Base-by-base conservation (phyloP, 768 basidiomycete species). In the Tremella mesenterica region DNA sequence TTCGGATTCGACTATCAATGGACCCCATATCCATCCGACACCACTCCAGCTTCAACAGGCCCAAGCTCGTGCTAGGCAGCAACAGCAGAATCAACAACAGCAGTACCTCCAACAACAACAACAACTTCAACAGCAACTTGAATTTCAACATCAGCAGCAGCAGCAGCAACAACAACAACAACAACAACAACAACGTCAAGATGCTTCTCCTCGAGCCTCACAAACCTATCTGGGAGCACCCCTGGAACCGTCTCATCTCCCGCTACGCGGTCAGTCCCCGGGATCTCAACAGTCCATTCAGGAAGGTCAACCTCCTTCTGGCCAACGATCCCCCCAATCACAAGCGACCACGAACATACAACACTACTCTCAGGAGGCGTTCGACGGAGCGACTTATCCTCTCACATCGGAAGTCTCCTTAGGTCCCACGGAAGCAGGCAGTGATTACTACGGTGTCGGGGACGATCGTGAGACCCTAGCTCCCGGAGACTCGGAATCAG, bases 1-100 rank as follows among this genome's bases (percentile, higher is more conserved):
- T 0, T 61, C 63, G 6, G 63, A 64, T 39, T 57, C 53, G 16
- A 34, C 56, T 8, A 52, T 56, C 4, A 49, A 57, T 36, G 50
- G 54, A 34, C 53, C 52, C 29, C 57, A 45, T 18, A 39, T 28
- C 33, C 55, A 57, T 25, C 52, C 44, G 9, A 28, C 50, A 4
- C 21, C 26, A n/a, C 45, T 23, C 43, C 51, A 54, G 3, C 44
- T 14, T 18, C 36, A 48, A 10, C 47, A 48, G 25, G 47, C 29
- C 45, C 49, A 20, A 54, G 50, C 46, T 28, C 47, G 21, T n/a
- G 20, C 44, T 18, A 18, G 27, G 4, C 47, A 38, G 10, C 53
- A 33, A 21, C 44, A n/a, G 10, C 52, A 14, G 47, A 14, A 16
- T 9, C 44, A 25, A 9, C 20, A 9, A 9, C 49, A 9, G 3